Conservation (phyloP, 202 grass and related monocot genomes). For the Bolboschoenoplectus hybrid region DNA sequence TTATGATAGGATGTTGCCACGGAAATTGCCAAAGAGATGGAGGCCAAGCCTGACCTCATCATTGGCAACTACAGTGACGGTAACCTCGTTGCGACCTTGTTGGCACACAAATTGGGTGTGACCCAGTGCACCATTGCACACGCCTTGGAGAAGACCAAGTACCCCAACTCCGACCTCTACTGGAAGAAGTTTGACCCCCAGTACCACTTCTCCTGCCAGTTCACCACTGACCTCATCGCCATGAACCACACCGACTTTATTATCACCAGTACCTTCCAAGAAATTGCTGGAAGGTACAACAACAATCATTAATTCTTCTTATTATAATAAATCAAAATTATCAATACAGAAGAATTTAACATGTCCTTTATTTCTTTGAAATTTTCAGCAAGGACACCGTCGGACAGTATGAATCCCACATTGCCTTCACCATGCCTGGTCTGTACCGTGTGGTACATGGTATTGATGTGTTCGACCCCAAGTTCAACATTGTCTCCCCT, state of each 20-base stretch:
- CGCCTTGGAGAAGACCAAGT: conserved; percentile 96
- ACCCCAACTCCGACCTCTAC: conserved; percentile 91
- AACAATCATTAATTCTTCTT: background rate
- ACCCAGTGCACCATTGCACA: conserved; percentile 98
- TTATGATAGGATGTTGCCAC: conserved; percentile 70
- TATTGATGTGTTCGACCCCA: conserved; percentile 94
- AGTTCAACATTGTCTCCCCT: conserved; percentile 95
- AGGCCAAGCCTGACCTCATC: conserved; percentile 86
- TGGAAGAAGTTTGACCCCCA: conserved; percentile 91
- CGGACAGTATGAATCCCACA: conserved; percentile 91
- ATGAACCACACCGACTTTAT: conserved; percentile 98
- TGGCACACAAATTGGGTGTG: conserved; percentile 84
- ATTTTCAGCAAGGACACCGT: conserved; percentile 82
- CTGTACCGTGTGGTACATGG: conserved; percentile 90
- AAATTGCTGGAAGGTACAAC: conserved; percentile 87
- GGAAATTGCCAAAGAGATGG: conserved; percentile 82
- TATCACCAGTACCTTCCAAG: conserved; percentile 95
- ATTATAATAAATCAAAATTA: background rate
- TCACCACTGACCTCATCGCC: conserved; percentile 85
- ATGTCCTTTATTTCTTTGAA: background rate
- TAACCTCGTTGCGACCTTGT: conserved; percentile 78
- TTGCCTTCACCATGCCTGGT: conserved; percentile 78
- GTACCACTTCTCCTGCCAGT: conserved; percentile 94
- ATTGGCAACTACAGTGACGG: conserved; percentile 97
- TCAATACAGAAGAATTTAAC: background rate